Conservation (phyloP, 768 basidiomycete genomes). For the Chalciporus chontae region DNA sequence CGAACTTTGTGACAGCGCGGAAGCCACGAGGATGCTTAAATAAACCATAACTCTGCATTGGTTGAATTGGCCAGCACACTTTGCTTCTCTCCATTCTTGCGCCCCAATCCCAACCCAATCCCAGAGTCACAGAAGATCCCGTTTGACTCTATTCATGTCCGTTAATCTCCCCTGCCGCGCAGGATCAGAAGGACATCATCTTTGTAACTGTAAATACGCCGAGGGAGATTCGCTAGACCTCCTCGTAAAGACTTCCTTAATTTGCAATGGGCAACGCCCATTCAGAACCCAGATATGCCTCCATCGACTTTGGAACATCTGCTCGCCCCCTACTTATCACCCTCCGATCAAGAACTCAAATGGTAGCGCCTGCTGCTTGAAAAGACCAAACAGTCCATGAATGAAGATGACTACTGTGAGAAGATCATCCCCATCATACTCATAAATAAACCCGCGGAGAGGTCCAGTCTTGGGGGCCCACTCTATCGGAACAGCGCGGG, state of each 20-base stretch:
- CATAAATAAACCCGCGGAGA: too few relatives aligned
- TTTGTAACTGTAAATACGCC: background rate
- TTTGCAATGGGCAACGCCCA: background rate
- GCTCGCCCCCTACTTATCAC: background rate
- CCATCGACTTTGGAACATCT: too few relatives aligned
- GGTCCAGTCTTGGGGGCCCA: too few relatives aligned
- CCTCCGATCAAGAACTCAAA: background rate
- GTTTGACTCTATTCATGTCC: background rate
- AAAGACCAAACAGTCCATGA: background rate
- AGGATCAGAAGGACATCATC: background rate
- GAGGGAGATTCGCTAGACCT: background rate
- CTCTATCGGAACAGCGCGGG: too few relatives aligned
- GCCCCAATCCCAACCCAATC: background rate
- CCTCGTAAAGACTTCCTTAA: background rate
- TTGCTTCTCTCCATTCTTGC: background rate
- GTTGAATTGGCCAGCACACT: background rate
- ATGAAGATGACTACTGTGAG: background rate
- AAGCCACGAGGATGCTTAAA: slow-evolving; percentile 11
- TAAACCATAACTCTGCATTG: background rate
- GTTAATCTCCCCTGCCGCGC: background rate
- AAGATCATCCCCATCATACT: too few relatives aligned
- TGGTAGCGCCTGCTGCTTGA: background rate
- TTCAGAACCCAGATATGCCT: background rate
- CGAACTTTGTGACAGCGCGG: slow-evolving; percentile 9
- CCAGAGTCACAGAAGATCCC: background rate